These are phyloP conservation scores for Arthrobotrys sphaeroides DNA, from an alignment of 2,329 filamentous ascomycete genomes.

Conservation along the genomic window DNA sequence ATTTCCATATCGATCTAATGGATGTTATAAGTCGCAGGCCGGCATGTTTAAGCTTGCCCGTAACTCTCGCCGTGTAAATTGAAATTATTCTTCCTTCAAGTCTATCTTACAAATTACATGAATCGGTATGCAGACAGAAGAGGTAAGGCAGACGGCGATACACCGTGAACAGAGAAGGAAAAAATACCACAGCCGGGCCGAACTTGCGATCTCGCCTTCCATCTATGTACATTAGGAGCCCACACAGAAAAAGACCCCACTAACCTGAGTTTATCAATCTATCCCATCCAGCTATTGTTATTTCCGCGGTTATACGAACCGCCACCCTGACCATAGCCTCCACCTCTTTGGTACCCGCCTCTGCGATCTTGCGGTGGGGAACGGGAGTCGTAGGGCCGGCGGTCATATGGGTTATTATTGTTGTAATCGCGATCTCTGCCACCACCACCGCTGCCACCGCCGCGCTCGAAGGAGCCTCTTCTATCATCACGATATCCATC, in stretches of 20 bases:
- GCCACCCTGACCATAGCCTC: conserved; percentile 13
- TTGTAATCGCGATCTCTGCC: conserved; percentile 38
- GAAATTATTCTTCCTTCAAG: background rate
- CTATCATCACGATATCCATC: conserved; percentile 51
- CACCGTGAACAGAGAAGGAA: background rate
- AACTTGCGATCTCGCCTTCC: background rate
- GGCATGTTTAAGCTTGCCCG: background rate
- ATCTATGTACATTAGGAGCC: background rate
- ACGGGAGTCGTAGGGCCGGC: conserved; percentile 26
- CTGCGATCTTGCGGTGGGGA: conserved; percentile 29
- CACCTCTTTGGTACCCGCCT: conserved; percentile 29
- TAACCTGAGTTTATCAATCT: background rate
- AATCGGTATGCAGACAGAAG: background rate
- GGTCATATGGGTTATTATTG: conserved; percentile 15
- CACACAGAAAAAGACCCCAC: background rate
- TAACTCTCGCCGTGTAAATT: background rate
- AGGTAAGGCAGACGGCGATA: background rate
- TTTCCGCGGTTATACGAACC: conserved; percentile 22
- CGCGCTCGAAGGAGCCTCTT: conserved; percentile 55
- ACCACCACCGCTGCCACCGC: background rate
- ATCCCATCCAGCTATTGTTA: conserved; percentile 43
- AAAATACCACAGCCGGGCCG: background rate
- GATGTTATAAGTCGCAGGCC: too few species aligned
- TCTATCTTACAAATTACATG: conserved; percentile 4
- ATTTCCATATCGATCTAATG: too few species aligned